Conservation (phyloP, 768 basidiomycete genomes). For the Lactifluus volemus region DNA sequence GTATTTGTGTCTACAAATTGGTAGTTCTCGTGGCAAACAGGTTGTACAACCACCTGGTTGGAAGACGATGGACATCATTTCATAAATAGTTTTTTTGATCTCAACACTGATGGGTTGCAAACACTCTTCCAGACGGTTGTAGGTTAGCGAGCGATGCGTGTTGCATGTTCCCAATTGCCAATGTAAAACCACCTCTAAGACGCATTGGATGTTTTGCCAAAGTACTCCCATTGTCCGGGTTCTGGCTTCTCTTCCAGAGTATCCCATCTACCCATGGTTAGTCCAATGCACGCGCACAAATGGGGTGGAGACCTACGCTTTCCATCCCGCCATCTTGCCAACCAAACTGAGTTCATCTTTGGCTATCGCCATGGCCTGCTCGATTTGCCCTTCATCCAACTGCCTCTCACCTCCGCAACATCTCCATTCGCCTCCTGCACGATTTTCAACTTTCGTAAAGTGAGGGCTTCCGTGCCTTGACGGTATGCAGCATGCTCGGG, state of each 20-base stretch:
- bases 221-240: slow-evolving; percentile 83
- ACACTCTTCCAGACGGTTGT: neutral
- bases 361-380: slow-evolving; percentile 77
- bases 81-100: neutral
- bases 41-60: neutral
- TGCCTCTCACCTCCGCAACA: slow-evolving; percentile 60
- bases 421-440: slow-evolving; percentile 63
- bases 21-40: neutral
- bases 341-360: slow-evolving; percentile 72
- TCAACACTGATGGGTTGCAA: neutral
- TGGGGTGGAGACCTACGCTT: slow-evolving; percentile 59
- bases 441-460: slow-evolving; percentile 67
- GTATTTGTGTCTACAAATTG: slow-evolving; percentile 4
- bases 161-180: neutral
- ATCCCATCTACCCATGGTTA: slow-evolving; percentile 57
- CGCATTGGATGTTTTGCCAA: slow-evolving; percentile 44
- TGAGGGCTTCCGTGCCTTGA: slow-evolving; percentile 79
- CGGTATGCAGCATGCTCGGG: slow-evolving; percentile 85
- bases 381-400: slow-evolving; percentile 79
- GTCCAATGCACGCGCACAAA: neutral
- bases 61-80: slow-evolving; percentile 7
- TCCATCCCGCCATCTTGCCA: slow-evolving; percentile 88
- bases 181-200: slow-evolving; percentile 26
- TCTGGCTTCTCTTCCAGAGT: slow-evolving; percentile 73
- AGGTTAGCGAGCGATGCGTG: neutral